Conservation (phyloP, 306 rosid genomes). For the Vigna trinervia region DNA sequence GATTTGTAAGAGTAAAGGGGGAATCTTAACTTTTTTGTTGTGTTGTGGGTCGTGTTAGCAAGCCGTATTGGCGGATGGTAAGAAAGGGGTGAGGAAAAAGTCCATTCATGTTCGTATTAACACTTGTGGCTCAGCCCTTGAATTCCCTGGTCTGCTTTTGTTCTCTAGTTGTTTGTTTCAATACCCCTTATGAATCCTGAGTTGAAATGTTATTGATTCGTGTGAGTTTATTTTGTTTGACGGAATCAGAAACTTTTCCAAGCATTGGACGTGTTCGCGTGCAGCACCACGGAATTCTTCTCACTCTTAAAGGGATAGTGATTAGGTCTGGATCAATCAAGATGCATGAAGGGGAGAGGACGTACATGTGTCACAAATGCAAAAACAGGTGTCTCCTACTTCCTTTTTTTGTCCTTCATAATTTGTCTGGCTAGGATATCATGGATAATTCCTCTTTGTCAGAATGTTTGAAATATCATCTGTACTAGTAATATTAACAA, state of each 20-base stretch:
- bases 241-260: constrained; percentile 75
- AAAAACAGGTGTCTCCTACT: constrained; percentile 56
- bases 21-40: constrained; percentile 35
- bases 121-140: constrained; percentile 78
- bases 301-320: constrained; percentile 90
- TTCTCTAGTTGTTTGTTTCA: constrained; percentile 30
- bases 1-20: background rate
- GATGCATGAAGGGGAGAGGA: constrained; percentile 98
- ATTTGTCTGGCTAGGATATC: background rate
- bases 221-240: background rate
- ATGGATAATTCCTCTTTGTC: background rate
- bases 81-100: constrained; percentile 57
- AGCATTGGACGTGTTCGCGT: constrained; percentile 89
- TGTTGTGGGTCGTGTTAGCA: constrained; percentile 54
- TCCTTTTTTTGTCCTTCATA: constrained; percentile 1
- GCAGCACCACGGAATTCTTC: constrained; percentile 86
- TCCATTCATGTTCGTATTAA: constrained; percentile 79
- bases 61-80: constrained; percentile 42
- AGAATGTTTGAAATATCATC: background rate
- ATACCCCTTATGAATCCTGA: constrained; percentile 3
- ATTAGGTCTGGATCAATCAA: constrained; percentile 86
- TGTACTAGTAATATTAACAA: background rate
- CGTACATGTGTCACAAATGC: constrained; percentile 84
- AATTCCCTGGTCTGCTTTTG: constrained; percentile 69
- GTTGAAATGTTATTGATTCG: constrained; percentile 3